These are phyloP conservation scores for Candolleomyces aberdarensis DNA, from an alignment of 768 basidiomycete species.

Conservation along the genomic window DNA sequence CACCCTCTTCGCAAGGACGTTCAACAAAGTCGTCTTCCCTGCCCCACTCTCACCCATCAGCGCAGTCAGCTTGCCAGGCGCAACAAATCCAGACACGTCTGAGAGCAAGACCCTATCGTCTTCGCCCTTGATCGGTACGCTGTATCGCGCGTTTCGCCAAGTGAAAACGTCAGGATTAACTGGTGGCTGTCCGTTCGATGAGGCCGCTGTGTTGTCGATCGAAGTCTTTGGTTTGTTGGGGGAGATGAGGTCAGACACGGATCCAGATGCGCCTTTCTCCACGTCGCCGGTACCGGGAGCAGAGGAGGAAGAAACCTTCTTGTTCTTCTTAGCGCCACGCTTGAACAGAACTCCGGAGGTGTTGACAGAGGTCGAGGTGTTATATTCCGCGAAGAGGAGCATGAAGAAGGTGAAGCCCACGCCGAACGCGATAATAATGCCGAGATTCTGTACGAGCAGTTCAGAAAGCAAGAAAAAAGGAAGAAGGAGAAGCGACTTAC, in stretches of 20 bases:
- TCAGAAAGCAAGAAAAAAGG: background rate
- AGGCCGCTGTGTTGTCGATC: conserved; percentile 8
- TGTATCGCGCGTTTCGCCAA: conserved; percentile 73
- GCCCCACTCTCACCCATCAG: conserved; percentile 64
- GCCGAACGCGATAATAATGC: conserved; percentile 66
- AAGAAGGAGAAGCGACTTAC: conserved; percentile 22
- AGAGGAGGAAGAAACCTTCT: conserved; percentile 6
- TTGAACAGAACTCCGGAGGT: conserved; percentile 58
- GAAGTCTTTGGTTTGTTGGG: conserved; percentile 24
- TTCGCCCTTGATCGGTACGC: conserved; percentile 53
- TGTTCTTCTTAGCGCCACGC: conserved; percentile 40
- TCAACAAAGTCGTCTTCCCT: conserved; percentile 57
- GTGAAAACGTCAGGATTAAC: conserved; percentile 66
- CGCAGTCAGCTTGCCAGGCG: conserved; percentile 78
- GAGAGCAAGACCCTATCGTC: conserved; percentile 51
- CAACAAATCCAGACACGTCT: conserved; percentile 76
- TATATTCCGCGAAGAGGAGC: conserved; percentile 56
- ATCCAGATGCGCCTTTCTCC: conserved; percentile 4
- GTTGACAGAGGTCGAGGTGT: conserved; percentile 35
- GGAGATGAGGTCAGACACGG: conserved; percentile 4
- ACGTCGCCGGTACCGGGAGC: conserved; percentile 16
- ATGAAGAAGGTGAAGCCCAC: conserved; percentile 52
- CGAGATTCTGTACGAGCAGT: conserved; percentile 45
- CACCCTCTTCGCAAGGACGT: conserved; percentile 52
- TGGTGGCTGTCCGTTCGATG: conserved; percentile 4